Conservation (phyloP, 768 basidiomycete genomes). For the Hirschioporus abietinus region DNA sequence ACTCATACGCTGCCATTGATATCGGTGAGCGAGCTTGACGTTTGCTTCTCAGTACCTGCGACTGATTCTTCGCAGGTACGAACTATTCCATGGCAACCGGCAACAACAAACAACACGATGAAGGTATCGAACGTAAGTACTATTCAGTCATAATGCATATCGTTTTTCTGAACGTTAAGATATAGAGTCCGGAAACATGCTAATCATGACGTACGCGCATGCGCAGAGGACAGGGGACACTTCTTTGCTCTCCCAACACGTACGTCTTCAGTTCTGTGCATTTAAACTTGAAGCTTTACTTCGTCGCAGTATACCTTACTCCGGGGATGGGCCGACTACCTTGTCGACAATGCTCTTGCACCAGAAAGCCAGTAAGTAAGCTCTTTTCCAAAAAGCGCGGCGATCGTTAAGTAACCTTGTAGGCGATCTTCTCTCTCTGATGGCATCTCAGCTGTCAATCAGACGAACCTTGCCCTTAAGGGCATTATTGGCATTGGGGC, state of each 20-base stretch:
- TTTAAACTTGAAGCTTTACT: neutral
- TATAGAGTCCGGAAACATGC: constrained; percentile 43
- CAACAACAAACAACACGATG: constrained; percentile 39
- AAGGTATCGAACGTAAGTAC: constrained; percentile 52
- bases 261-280: constrained; percentile 4
- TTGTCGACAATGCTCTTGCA: constrained; percentile 12
- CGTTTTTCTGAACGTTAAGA: constrained; percentile 4
- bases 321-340: constrained; percentile 19
- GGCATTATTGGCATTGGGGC: constrained; percentile 62
- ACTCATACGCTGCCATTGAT: constrained; percentile 22
- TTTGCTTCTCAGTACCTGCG: neutral
- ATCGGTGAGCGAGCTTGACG: constrained; percentile 23
- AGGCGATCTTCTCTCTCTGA: constrained; percentile 14
- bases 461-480: constrained; percentile 68
- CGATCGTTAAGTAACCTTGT: neutral
- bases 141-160: neutral
- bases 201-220: constrained; percentile 28
- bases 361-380: constrained; percentile 6
- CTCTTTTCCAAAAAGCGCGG: neutral
- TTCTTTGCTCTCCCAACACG: constrained; percentile 18
- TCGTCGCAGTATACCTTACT: constrained; percentile 21
- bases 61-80: constrained; percentile 23
- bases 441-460: constrained; percentile 34
- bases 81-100: constrained; percentile 36
- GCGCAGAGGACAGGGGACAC: constrained; percentile 21